Evolutionary conservation across 1,284 basidiomycete genomes (phyloP).

Genomic region (Rhodotorula sp.): DNA sequence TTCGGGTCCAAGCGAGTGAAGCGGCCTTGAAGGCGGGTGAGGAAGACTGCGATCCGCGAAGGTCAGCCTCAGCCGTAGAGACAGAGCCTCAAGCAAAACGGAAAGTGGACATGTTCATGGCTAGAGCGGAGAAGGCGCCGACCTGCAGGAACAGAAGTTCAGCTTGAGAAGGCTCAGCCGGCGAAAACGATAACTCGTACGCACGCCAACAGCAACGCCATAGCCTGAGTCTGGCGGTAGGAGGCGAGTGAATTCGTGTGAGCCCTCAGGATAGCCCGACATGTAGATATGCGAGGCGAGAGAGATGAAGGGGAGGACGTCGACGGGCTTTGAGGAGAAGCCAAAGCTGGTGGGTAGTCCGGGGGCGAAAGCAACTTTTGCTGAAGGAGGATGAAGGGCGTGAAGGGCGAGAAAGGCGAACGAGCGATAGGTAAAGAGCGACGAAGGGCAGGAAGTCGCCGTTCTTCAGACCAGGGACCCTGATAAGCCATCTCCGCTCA

Average conservation of each 20-base stretch:
- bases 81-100: neutral
- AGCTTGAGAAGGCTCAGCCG: too few species aligned
- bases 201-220: conserved; percentile 38
- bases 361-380: too few species aligned
- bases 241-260: conserved; percentile 13
- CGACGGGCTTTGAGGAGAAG: neutral
- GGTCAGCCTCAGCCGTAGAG: conserved; percentile 8
- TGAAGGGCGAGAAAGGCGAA: too few species aligned
- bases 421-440: too few species aligned
- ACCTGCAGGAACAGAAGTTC: conserved; percentile 4
- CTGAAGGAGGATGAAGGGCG: too few species aligned
- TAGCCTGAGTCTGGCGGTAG: conserved; percentile 13
- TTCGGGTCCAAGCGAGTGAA: conserved; percentile 25
- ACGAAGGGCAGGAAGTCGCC: too few species aligned
- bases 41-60: conserved; percentile 29
- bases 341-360: neutral
- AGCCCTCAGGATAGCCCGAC: conserved; percentile 19
- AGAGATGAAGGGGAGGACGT: neutral
- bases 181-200: too few species aligned
- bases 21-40: conserved; percentile 27
- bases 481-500: too few species aligned
- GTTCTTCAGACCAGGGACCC: too few species aligned
- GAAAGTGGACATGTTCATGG: conserved; percentile 6
- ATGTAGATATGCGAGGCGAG: neutral
- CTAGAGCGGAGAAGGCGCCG: conserved; percentile 41